Base-by-base conservation (phyloP, 2,329 filamentous ascomycete genomes). In the Microascus cirrosus region DNA sequence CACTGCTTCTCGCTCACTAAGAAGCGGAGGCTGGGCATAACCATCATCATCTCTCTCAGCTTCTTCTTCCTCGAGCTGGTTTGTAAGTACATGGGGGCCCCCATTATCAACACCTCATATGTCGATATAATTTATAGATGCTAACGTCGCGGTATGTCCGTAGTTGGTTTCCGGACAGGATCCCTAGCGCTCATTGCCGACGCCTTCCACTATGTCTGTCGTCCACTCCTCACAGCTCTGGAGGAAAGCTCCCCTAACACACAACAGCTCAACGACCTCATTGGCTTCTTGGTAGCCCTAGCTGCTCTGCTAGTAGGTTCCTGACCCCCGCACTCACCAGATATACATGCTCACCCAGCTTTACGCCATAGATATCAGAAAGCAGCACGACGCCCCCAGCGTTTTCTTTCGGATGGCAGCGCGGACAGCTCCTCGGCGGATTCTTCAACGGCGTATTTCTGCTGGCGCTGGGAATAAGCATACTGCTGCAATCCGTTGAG, bases 391-490 rank as follows among this genome's bases (percentile, higher is more conserved):
- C 79, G 1, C 85, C 85, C 0, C 74, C 79, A 60, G 75, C 74
- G 11, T 74, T 88, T 18, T 82, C 86, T 0, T 91, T 88, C 63
- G 87, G 87, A n/a, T 91, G 86, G 87, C 84, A 88, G 59, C 79
- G 88, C 35, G 86, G 87, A 18, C 80, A 82, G n/a, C 69, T 90
- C 1, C 74, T 92, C 0, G 87, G 87, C 5, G 86, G 86, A 24
- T 92, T 92, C 69, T 92, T 91, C 77, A 92, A 92, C 64, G 87
- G 87, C 15, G 83, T 85, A 1, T 88, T 92, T 59, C 76, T 92
- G 1, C 69, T 90, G 18, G 87, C 85, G 1, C 73, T 92, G 2
- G 86, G 86, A 1, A 69, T 90, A 39, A 89, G 85, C 67, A 88
- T 91, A 55, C 78, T 87, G 36, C 71, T 91, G 2, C 87, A 91